These are phyloP conservation scores for Quercus wislizeni DNA, from an alignment of 306 rosid genomes.

Conservation along the genomic window DNA sequence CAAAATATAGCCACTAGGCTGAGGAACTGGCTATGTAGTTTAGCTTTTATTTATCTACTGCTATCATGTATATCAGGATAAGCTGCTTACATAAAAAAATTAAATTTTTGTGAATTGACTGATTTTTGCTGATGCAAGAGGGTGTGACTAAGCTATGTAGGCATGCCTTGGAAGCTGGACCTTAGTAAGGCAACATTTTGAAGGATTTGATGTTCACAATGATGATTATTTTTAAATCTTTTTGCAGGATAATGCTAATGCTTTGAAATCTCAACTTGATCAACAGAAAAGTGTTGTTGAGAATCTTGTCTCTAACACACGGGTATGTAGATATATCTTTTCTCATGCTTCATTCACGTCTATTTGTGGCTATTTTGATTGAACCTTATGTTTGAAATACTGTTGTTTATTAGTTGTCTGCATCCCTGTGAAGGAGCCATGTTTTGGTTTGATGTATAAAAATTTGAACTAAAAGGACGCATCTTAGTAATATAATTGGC, in stretches of 20 bases:
- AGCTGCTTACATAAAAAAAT: not conserved
- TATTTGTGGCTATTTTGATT: not conserved
- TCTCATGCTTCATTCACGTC: conserved; percentile 2
- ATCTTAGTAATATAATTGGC: not conserved
- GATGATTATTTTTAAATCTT: conserved; percentile 17
- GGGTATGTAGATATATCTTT: conserved; percentile 45
- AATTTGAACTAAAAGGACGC: not conserved
- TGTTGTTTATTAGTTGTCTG: not conserved
- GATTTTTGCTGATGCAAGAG: conserved; percentile 20
- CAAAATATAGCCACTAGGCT: not conserved
- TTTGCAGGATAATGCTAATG: conserved; percentile 88
- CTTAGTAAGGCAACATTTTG: not conserved
- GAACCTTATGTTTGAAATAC: conserved; percentile 5
- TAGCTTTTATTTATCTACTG: conserved; percentile 12
- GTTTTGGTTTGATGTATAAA: not conserved
- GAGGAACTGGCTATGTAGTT: conserved; percentile 6
- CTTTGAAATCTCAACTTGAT: conserved; percentile 91
- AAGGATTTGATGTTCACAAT: not conserved
- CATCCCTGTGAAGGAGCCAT: not conserved
- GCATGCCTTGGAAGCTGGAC: conserved; percentile 13
- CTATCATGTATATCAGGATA: not conserved
- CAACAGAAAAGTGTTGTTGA: conserved; percentile 94
- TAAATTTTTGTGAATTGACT: not conserved
- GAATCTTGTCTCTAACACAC: conserved; percentile 86
- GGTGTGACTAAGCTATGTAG: conserved; percentile 10